Conservation (phyloP, 345 rosid genomes). For the Salix koriyanagi region DNA sequence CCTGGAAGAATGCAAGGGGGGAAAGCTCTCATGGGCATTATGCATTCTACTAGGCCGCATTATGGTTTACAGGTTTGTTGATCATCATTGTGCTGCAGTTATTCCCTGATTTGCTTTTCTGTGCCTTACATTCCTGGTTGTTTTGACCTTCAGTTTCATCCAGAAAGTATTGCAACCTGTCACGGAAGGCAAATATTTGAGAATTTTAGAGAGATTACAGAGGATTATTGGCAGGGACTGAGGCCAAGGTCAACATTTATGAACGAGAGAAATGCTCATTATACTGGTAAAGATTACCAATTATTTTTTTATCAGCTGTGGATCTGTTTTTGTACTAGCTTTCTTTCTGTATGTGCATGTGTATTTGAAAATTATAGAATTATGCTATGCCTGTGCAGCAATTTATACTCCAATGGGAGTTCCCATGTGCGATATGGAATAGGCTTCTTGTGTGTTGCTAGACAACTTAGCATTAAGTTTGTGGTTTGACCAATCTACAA, state of each 20-base stretch:
- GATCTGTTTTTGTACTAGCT: background rate
- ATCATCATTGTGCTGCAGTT: background rate
- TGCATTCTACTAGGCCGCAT: slow-evolving; percentile 85
- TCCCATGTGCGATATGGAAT: background rate
- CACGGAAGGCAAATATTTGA: slow-evolving; percentile 70
- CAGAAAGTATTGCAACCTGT: slow-evolving; percentile 87
- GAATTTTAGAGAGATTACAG: slow-evolving; percentile 74
- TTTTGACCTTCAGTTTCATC: slow-evolving; percentile 67
- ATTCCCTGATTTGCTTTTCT: background rate
- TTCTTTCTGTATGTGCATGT: background rate
- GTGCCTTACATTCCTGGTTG: slow-evolving; percentile 21
- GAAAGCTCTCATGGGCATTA: slow-evolving; percentile 79
- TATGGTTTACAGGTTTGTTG: slow-evolving; percentile 83
- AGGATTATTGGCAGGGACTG: slow-evolving; percentile 56
- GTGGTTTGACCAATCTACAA: background rate
- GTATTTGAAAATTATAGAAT: too few relatives aligned
- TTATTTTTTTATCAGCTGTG: background rate
- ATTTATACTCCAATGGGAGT: background rate
- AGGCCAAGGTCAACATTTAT: slow-evolving; percentile 29
- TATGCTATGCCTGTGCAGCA: too few relatives aligned
- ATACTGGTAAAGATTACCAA: slow-evolving; percentile 43
- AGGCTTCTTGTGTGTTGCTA: background rate
- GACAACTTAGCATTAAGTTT: background rate
- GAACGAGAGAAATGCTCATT: slow-evolving; percentile 31
- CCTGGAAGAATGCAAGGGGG: slow-evolving; percentile 23